Evolutionary conservation across 495 filamentous ascomycete genomes (phyloP), one percentile per base, ranked within the genome.

Genomic region (Penicillium cinerascens): DNA sequence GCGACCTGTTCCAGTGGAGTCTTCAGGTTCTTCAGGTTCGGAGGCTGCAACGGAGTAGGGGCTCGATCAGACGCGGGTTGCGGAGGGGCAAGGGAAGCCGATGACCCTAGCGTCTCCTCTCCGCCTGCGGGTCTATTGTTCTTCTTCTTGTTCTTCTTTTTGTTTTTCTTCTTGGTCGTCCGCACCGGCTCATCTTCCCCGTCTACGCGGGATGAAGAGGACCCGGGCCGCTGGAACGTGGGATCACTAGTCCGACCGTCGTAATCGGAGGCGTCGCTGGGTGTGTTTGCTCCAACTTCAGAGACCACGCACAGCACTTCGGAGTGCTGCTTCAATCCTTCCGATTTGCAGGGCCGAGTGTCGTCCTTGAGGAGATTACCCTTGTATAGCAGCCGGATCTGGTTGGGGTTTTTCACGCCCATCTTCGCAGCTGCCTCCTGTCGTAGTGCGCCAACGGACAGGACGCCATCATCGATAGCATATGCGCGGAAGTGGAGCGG

Each of bases 351-450:
- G 4, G 82, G 78, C n/a, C 71, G 68, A 7, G 72, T 56, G 56
- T 85, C 78, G 53, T 91, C 82, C 61, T 85, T 86, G 36, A 96
- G 68, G 16, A 85, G 77, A 51, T 83, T 84, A 9, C 91, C 91
- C 66, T 92, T 92, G 76, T 92, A 95, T 42, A 91, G 78, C 63
- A 96, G 67, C 58, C 84, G 87, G 55, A 96, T 69, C 7, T 79
- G 68, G 39, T 80, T 74, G n/a, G 81, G 75, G 51, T 85, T 78
- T 6, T 75, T 69, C 13, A 87, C 72, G 22, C 80, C 79, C 56
- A 86, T 77, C 49, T 86, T 76, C 48, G 82, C 70, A 18, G 82
- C 85, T 9, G 85, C 87, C 6, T 80, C 79, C 27, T 81, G 73
- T 22, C 85, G 76, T 29, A 96, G 72, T 47, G 87, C 83, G 42